phyloP scores from a whole-genome alignment of 2,329 filamentous ascomycete genomes.

The Cordyceps fumosorosea region DNA sequence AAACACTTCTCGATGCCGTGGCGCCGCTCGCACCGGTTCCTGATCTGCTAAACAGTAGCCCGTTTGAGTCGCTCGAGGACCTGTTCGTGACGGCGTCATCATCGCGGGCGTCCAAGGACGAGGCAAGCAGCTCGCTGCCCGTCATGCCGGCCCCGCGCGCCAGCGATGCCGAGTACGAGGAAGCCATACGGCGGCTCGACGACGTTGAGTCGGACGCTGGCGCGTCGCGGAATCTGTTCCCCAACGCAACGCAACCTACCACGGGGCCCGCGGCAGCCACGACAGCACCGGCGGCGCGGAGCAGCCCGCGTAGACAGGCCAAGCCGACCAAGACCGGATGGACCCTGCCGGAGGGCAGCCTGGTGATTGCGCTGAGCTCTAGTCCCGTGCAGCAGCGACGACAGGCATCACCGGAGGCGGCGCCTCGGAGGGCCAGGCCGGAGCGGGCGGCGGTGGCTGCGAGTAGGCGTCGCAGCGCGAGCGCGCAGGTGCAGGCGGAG shows the following conservation, averaged over 20 bases:
- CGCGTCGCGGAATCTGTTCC: constrained; percentile 25
- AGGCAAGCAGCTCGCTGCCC: constrained; percentile 20
- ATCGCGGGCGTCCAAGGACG: constrained; percentile 24
- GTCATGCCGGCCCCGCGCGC: constrained; percentile 21
- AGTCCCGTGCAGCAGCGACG: constrained; percentile 8
- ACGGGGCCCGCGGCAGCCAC: neutral
- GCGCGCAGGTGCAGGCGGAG: neutral
- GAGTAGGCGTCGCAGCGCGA: neutral
- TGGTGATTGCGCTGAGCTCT: constrained; percentile 28
- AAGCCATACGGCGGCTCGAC: constrained; percentile 38
- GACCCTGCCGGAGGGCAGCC: constrained; percentile 23
- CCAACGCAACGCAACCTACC: constrained; percentile 26
- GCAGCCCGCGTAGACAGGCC: constrained; percentile 4
- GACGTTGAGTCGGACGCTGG: constrained; percentile 19
- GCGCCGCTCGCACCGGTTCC: neutral
- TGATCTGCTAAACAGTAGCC: constrained; percentile 23
- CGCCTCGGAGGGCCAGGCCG: neutral
- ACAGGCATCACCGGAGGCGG: neutral
- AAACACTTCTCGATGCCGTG: constrained; percentile 15
- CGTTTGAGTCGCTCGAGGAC: constrained; percentile 30
- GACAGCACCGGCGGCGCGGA: constrained; percentile 16
- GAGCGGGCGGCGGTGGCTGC: neutral
- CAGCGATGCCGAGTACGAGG: constrained; percentile 35
- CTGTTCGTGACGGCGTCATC: constrained; percentile 35
- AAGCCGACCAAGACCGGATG: constrained; percentile 17